Evolutionary conservation across 192 early-diverging fungal genomes (phyloP), one percentile per base, ranked within the genome.

Genomic region (Bifiguratus adelaidae): DNA sequence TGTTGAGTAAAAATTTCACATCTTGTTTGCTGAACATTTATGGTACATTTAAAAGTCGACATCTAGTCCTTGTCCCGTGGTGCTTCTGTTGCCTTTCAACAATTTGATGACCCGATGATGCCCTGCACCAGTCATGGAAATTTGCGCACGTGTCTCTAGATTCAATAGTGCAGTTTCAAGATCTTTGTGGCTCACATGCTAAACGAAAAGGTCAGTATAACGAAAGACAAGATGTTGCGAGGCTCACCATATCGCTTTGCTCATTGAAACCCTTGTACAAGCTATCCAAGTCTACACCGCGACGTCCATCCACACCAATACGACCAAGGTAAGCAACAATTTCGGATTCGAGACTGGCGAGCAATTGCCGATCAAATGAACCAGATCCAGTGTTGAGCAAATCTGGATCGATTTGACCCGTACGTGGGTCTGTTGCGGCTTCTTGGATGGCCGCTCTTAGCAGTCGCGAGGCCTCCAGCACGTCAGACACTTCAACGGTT

Each of bases 351-450:
- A 82, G 71, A 47, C 77, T 74, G 38, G 70, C 76, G 40, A 70
- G 63, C 32, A 77, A 52, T 15, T 57, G 65, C 13, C 92, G 78
- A 18, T 80, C 79, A 56, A 88, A 81, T 13, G 83, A 76, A 21
- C 77, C 82, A 59, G 86, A 83, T 5, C 95, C 95, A 16, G 91
- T 95, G 29, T 73, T 79, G 23, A 98, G 76, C 46, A 95, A 64
- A 65, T 98, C 95, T 49, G 95, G 74, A 50, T 98, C 95, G 21
- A 98, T 83, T 44, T 83, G 68, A 19, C 95, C 95, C 18, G 95
- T 98, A 30, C 76, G 74, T 2, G 94, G 94, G 52, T 98, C 92
- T 20, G 88, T 91, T 4, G 95, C 95, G 5, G 81, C 76, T 16
- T 89, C 81, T 44, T 92, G 88, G 57, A 98, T 77, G 7, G 92